A percentile compares a stretch with the other conserved stretches of the same genome.
Conservation (phyloP, 805 yeast genomes). For the Candida tallmaniae region DNA sequence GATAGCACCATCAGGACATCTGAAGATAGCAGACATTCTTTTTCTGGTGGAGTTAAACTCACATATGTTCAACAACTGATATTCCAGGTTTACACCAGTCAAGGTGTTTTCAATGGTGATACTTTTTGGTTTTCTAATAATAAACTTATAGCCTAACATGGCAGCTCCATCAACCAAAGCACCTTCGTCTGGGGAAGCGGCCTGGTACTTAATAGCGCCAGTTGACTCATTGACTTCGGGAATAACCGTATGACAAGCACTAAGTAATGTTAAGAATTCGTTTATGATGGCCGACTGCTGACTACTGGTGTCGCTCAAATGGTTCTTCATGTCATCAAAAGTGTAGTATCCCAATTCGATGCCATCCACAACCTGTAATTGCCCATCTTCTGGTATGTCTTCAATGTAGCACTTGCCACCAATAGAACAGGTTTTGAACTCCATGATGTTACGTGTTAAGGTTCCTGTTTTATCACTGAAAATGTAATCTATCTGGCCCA, state of each 20-base stretch:
- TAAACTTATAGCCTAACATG: constrained; percentile 75
- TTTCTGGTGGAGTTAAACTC: constrained; percentile 97
- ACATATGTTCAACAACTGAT: constrained; percentile 83
- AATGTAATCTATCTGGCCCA: constrained; percentile 94
- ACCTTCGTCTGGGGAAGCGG: constrained; percentile 99
- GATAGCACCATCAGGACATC: constrained; percentile 91
- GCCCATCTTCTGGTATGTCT: constrained; percentile 87
- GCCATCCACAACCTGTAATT: constrained; percentile 68
- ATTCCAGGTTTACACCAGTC: constrained; percentile 47
- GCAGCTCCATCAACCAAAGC: constrained; percentile 98
- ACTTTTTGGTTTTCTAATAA: constrained; percentile 78
- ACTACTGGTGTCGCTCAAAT: constrained; percentile 39
- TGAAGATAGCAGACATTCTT: constrained; percentile 92
- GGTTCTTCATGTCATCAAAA: constrained; percentile 52
- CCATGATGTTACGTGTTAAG: constrained; percentile 93
- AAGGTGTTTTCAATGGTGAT: constrained; percentile 57
- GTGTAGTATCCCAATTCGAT: constrained; percentile 74
- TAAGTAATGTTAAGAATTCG: constrained; percentile 75
- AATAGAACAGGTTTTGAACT: constrained; percentile 86
- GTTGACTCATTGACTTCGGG: constrained; percentile 68
- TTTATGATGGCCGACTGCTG: constrained; percentile 50
- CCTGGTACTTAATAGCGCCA: constrained; percentile 83
- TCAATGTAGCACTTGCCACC: constrained; percentile 88
- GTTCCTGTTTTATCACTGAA: constrained; percentile 99
- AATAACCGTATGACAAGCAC: constrained; percentile 96